Percentiles rank a stretch among this genome's conserved stretches.
Conservation (phyloP, 805 yeast species). For the Blastobotrys parvus region DNA sequence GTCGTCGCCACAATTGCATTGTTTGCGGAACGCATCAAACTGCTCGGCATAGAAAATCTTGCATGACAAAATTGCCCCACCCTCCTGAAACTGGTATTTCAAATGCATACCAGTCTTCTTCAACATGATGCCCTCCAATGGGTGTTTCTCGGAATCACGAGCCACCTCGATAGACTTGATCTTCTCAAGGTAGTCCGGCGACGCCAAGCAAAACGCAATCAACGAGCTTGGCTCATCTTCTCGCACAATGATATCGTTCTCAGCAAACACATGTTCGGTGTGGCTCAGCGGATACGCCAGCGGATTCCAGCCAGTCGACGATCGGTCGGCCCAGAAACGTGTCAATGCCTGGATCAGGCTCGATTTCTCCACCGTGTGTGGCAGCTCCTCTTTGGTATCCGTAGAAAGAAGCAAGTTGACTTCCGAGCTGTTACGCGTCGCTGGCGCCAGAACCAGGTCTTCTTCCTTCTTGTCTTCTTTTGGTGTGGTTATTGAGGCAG, state of each 20-base stretch:
- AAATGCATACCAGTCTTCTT: slow-evolving; percentile 83
- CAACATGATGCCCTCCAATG: slow-evolving; percentile 61
- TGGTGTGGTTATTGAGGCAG: background rate
- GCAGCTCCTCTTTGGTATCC: slow-evolving; percentile 1
- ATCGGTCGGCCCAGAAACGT: slow-evolving; percentile 95
- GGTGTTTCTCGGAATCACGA: slow-evolving; percentile 11
- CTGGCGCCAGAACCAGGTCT: background rate
- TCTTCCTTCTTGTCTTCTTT: background rate
- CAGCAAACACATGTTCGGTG: slow-evolving; percentile 86
- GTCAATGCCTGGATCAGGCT: slow-evolving; percentile 77
- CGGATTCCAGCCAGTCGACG: slow-evolving; percentile 93
- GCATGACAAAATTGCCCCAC: slow-evolving; percentile 74
- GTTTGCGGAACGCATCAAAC: slow-evolving; percentile 84
- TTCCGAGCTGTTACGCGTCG: background rate
- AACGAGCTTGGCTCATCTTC: slow-evolving; percentile 96
- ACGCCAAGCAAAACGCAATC: slow-evolving; percentile 84
- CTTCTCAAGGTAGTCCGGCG: slow-evolving; percentile 71
- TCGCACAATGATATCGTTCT: slow-evolving; percentile 84
- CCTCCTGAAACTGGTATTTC: slow-evolving; percentile 80
- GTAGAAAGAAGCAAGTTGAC: background rate
- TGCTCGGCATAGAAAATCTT: slow-evolving; percentile 94
- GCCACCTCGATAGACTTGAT: slow-evolving; percentile 24
- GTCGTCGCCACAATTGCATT: slow-evolving; percentile 67
- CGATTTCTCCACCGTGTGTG: slow-evolving; percentile 48
- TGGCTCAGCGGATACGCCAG: slow-evolving; percentile 71